These are phyloP conservation scores for Fusarium nurragi DNA, from an alignment of 2,329 filamentous ascomycete species.

Conservation along the genomic window DNA sequence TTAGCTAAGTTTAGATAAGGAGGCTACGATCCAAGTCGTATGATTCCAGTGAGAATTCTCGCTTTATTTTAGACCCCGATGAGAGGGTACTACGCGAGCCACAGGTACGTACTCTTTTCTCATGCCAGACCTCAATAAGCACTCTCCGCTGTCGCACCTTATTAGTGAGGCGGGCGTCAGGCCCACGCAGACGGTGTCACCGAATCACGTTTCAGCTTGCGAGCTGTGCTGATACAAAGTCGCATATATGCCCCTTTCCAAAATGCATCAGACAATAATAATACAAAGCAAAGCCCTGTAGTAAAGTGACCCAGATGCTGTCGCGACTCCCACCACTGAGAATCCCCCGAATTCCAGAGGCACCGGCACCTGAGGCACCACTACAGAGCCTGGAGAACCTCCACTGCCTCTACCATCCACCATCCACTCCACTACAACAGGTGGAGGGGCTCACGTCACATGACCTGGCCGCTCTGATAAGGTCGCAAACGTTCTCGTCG, in stretches of 20 bases:
- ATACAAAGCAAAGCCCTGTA: too few species aligned
- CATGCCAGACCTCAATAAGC: constrained; percentile 2
- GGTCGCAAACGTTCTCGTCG: constrained; percentile 12
- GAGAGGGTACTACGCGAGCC: too few species aligned
- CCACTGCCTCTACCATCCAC: too few species aligned
- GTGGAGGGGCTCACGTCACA: constrained; percentile 27
- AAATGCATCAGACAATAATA: too few species aligned
- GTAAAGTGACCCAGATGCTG: neutral
- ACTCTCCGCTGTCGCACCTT: constrained; percentile 1
- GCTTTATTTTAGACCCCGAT: neutral
- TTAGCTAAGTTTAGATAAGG: too few species aligned
- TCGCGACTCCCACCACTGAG: neutral
- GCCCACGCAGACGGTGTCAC: constrained; percentile 8
- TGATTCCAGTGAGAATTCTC: too few species aligned
- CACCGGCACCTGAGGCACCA: constrained; percentile 19
- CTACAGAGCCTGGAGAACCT: too few species aligned
- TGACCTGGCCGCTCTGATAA: constrained; percentile 36
- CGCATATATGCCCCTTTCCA: neutral
- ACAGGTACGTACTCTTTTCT: constrained; percentile 6
- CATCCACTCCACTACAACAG: neutral
- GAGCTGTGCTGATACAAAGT: neutral
- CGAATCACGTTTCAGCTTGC: constrained; percentile 22
- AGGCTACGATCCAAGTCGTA: too few species aligned
- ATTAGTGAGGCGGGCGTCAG: constrained; percentile 6
- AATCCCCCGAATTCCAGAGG: neutral